phyloP scores from a whole-genome alignment of 1,284 basidiomycete species.

The Tylopilus orsonianus region DNA sequence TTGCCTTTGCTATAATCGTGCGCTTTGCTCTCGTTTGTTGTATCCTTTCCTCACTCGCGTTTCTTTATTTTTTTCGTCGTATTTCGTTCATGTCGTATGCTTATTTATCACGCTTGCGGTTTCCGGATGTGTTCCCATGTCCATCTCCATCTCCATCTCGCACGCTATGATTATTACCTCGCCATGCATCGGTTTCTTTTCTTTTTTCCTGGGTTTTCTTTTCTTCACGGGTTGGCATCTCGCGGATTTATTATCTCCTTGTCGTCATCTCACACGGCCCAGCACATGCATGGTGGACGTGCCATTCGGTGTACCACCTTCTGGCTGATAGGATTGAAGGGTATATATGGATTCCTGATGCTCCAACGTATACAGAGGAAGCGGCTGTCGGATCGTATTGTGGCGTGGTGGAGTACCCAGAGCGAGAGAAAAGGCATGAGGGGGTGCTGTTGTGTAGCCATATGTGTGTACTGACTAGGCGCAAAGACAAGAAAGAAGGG shows the following conservation, averaged over 20 bases:
- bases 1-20: constrained; percentile 60
- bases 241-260: constrained; percentile 4
- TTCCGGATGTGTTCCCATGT: not conserved
- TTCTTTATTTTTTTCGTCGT: not conserved
- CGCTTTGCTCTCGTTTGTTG: constrained; percentile 5
- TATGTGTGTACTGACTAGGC: not conserved
- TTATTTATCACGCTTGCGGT: constrained; percentile 3
- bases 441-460: not conserved
- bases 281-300: not conserved
- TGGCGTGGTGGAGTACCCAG: not conserved
- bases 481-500: not conserved
- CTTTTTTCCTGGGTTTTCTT: too few species aligned
- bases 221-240: not conserved
- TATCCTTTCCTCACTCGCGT: not conserved
- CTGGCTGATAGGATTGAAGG: not conserved
- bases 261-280: not conserved
- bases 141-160: constrained; percentile 4
- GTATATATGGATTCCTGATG: not conserved
- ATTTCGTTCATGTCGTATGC: constrained; percentile 8
- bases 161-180: constrained; percentile 3
- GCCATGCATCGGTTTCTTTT: not conserved
- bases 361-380: not conserved
- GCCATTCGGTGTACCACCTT: not conserved
- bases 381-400: not conserved
- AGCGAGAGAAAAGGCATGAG: not conserved